Conservation (phyloP, 805 yeast species). For the Candida ortonii region DNA sequence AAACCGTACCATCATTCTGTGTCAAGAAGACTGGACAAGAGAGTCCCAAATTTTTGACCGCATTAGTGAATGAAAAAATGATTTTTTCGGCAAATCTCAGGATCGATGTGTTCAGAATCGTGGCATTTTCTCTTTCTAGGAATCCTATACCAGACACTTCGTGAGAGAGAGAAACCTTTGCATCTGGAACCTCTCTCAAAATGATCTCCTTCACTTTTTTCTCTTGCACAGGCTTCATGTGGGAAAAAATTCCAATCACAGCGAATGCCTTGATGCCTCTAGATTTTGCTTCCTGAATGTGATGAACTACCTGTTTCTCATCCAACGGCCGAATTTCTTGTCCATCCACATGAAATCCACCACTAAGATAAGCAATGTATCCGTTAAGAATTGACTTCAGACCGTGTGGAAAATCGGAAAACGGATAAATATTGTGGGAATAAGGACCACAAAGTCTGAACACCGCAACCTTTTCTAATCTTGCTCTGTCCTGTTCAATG, state of each 20-base stretch:
- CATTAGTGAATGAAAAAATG: slow-evolving; percentile 37
- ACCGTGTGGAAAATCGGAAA: slow-evolving; percentile 43
- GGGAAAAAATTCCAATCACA: slow-evolving; percentile 41
- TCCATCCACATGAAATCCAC: slow-evolving; percentile 46
- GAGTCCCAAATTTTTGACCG: slow-evolving; percentile 37
- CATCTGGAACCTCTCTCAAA: slow-evolving; percentile 33
- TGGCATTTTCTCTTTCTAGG: slow-evolving; percentile 46
- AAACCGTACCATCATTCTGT: slow-evolving; percentile 49
- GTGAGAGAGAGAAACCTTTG: slow-evolving; percentile 37
- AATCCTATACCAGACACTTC: slow-evolving; percentile 43
- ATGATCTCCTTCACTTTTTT: slow-evolving; percentile 33
- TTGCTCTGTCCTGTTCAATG: slow-evolving; percentile 41
- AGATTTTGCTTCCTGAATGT: slow-evolving; percentile 28
- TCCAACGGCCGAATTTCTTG: slow-evolving; percentile 34
- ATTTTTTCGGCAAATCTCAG: slow-evolving; percentile 41
- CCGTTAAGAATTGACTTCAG: slow-evolving; percentile 36
- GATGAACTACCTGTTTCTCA: slow-evolving; percentile 21
- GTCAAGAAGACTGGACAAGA: slow-evolving; percentile 39
- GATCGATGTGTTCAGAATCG: slow-evolving; percentile 46
- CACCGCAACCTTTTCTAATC: slow-evolving; percentile 44
- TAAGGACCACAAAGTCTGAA: slow-evolving; percentile 45
- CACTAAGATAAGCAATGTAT: slow-evolving; percentile 35
- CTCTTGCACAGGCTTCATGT: slow-evolving; percentile 40
- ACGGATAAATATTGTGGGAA: slow-evolving; percentile 38
- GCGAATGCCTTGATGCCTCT: slow-evolving; percentile 38